Evolutionary conservation across 306 rosid species (phyloP).

Genomic region (Quercus berberidifolia): DNA sequence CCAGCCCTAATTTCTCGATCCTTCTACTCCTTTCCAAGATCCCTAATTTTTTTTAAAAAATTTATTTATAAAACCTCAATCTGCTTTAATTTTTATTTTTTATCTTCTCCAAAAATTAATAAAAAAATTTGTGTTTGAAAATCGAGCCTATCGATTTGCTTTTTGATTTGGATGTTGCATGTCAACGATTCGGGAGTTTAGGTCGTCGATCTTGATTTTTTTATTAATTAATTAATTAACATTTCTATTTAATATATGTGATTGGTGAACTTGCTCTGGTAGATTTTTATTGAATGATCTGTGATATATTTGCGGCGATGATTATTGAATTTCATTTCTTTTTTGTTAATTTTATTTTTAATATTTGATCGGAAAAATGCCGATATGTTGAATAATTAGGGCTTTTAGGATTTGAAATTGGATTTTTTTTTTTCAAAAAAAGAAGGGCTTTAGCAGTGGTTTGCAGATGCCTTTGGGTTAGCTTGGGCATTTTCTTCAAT

Average conservation of each 20-base stretch:
- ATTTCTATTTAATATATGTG: background rate
- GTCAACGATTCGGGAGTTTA: conserved; percentile 14
- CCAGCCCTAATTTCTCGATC: conserved; percentile 22
- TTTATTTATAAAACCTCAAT: background rate
- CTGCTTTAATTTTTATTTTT: background rate
- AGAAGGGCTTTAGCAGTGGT: background rate
- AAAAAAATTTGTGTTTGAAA: background rate
- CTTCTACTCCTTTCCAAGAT: conserved; percentile 37
- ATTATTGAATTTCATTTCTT: background rate
- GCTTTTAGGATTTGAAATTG: conserved; percentile 16
- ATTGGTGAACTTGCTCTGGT: background rate
- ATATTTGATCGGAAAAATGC: background rate
- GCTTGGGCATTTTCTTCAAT: conserved; percentile 13
- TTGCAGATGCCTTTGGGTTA: background rate
- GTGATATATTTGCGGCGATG: conserved; percentile 2
- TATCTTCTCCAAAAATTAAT: background rate
- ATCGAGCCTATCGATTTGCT: background rate
- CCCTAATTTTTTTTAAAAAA: conserved; percentile 31
- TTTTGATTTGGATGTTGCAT: conserved; percentile 2
- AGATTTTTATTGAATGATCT: conserved; percentile 30
- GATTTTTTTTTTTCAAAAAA: background rate
- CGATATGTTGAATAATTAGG: background rate
- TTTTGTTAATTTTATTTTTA: background rate
- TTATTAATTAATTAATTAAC: background rate
- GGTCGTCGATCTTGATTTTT: conserved; percentile 24